Base-by-base conservation (phyloP, 1,284 basidiomycete genomes). In the Leccinum subfulvum region DNA sequence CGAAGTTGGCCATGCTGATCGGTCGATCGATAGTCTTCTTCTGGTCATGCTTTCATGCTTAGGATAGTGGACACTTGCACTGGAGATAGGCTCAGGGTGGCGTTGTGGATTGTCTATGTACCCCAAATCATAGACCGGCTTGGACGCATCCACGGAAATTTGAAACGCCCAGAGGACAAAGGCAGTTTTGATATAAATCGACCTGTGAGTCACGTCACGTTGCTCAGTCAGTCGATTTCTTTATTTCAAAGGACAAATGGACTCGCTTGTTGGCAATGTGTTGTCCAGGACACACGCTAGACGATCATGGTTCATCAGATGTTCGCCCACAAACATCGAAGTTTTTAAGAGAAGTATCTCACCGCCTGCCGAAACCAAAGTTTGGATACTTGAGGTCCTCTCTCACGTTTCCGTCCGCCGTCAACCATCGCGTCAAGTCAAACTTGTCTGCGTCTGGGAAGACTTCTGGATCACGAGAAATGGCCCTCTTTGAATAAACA, bases 301-400 rank as follows among this genome's bases (percentile, higher is more conserved):
- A 59, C 3, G 35, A 37, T 37, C 6, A 37, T 37, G 35, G 14
- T 37, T 37, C 0, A 14, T 37, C 6, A 37, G 35, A 14, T 13
- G 33, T 35, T 35, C 33, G 11, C 33, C 10, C 6, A 37, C 14
- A 14, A 3, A 37, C 6, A 37, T 37, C 35, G 35, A 37, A 14
- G 14, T 37, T 37, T 37, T 37, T 6, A 6, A 37, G 35, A 37
- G 13, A 18, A 28, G 18, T 14, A 5, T 13, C 58, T 62, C 37
- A 65, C 58, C 57, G 63, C 21, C 66, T 62, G 1, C 66, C 66
- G 3, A 65, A 65, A 11, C 63, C 63, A 67, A 65, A 67, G 55
- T 13, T 14, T 21, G 63, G 59, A 33, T 58, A 57, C 28, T 58
- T 62, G 49, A 65, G 58, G 18, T 65, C 63, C 1, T 41, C 61